Base-by-base conservation (phyloP, 2,329 filamentous ascomycete genomes). In the Shiraia sp. region DNA sequence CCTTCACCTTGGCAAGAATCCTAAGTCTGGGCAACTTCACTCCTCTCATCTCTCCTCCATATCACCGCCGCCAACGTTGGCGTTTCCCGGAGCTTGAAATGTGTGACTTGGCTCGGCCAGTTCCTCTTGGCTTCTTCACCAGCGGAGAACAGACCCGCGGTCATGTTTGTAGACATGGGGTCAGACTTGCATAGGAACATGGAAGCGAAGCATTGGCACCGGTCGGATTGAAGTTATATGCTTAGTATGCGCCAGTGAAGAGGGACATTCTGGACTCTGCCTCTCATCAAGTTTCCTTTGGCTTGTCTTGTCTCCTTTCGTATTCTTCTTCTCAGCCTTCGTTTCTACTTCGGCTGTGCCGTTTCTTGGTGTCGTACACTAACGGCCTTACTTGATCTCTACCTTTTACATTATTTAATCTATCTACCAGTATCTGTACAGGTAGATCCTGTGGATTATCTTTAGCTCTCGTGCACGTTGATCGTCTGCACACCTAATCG, bases 101-200 rank as follows among this genome's bases (percentile, higher is more conserved):
- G 60, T 61, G 37, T 58, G 57, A 61, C 60, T 62, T 63, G 60
- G 58, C 57, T 45, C 36, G 23, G 33, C 36, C 32, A 34, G 25
- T 24, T 32, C 31, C 12, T 33, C 57, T 59, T 62, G 57, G 58
- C 58, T 36, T 22, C 32, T 45, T 45, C 49, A 45, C 29, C 40
- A 35, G 40, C 40, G 49, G 49, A 36, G 34, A 40, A 40, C 27
- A 10, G 12, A 16, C 27, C 9, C 28, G 10, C 24, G n/a, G 32
- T 32, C 19, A 15, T 33, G 32, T 39, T 36, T 36, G 31, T 32
- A 45, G 32, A 29, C 30, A 39, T 12, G 30, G 44, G 23, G 9
- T 27, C 23, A 14, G 15, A 32, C 5, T 15, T 29, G 36, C 22
- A 15, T 8, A 24, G 13, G 31, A n/a, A 10, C 17, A 15, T 10